These are phyloP conservation scores for Cochlearia excelsa DNA, from an alignment of 345 rosid genomes.

Conservation along the genomic window DNA sequence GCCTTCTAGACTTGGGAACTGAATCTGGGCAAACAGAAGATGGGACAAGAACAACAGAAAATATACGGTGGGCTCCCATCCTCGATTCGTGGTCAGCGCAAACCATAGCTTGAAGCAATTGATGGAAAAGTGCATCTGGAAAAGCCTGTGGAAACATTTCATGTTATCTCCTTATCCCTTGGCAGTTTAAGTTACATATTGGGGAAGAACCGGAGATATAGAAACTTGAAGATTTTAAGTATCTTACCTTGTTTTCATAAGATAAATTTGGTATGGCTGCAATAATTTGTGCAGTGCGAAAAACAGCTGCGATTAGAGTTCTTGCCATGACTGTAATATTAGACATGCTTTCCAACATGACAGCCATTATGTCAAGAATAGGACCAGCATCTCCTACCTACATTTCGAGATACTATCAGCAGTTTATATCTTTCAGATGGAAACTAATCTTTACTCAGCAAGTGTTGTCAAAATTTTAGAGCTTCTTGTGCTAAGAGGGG, in stretches of 20 bases:
- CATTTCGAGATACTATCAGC: slow-evolving; percentile 29
- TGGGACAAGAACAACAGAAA: slow-evolving; percentile 70
- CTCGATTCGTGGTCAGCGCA: slow-evolving; percentile 60
- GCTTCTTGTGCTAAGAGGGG: slow-evolving; percentile 4
- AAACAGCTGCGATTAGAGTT: slow-evolving; percentile 57
- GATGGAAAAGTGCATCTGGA: slow-evolving; percentile 70
- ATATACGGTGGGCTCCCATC: slow-evolving; percentile 66
- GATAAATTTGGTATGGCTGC: slow-evolving; percentile 63
- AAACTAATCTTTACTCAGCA: neutral
- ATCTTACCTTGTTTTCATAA: slow-evolving; percentile 63
- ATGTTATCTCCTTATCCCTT: slow-evolving; percentile 22
- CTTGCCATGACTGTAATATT: slow-evolving; percentile 61
- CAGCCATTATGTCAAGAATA: slow-evolving; percentile 78
- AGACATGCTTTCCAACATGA: slow-evolving; percentile 76
- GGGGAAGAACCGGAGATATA: neutral
- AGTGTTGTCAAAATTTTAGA: neutral
- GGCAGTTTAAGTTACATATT: neutral
- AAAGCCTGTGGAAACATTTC: slow-evolving; percentile 47
- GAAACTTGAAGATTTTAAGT: slow-evolving; percentile 8
- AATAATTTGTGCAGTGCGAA: slow-evolving; percentile 64
- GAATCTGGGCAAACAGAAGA: slow-evolving; percentile 57
- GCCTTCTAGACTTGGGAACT: slow-evolving; percentile 38
- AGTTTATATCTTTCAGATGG: neutral
- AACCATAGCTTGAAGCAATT: slow-evolving; percentile 64
- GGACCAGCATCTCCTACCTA: slow-evolving; percentile 87